These are phyloP conservation scores for Truncatella angustata DNA, from an alignment of 2,329 filamentous ascomycete genomes.

Conservation along the genomic window DNA sequence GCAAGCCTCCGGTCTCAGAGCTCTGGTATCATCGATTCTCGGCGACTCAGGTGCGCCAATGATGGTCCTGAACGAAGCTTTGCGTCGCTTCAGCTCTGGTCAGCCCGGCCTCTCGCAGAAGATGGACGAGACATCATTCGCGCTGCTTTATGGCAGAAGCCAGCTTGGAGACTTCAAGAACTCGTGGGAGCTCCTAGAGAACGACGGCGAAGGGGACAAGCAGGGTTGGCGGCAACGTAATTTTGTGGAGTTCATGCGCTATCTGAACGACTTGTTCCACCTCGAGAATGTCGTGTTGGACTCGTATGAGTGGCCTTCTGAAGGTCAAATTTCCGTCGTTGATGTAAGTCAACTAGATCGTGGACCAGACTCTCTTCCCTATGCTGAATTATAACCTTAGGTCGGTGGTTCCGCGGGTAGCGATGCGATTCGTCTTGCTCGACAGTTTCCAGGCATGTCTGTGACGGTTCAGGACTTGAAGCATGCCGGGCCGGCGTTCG, in stretches of 20 bases:
- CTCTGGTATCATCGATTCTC: constrained; percentile 34
- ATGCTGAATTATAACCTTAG: constrained; percentile 16
- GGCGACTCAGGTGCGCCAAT: constrained; percentile 37
- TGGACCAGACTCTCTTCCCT: neutral
- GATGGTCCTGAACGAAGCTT: constrained; percentile 31
- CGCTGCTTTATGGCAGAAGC: constrained; percentile 31
- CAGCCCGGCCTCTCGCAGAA: constrained; percentile 30
- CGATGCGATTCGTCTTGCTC: constrained; percentile 38
- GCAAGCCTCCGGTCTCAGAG: constrained; percentile 29
- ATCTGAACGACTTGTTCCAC: constrained; percentile 37
- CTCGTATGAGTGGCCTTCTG: constrained; percentile 34
- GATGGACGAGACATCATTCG: constrained; percentile 35
- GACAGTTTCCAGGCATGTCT: constrained; percentile 37
- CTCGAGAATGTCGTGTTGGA: constrained; percentile 32
- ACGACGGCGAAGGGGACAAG: constrained; percentile 35
- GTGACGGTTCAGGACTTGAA: constrained; percentile 45
- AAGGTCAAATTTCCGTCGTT: constrained; percentile 35
- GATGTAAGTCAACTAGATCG: constrained; percentile 31
- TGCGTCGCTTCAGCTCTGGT: constrained; percentile 30
- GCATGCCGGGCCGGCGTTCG: constrained; percentile 32
- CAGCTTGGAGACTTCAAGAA: constrained; percentile 27
- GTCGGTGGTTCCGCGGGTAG: constrained; percentile 43
- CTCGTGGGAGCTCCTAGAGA: constrained; percentile 39
- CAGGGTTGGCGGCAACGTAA: constrained; percentile 37
- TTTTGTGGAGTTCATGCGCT: constrained; percentile 39